Base-by-base conservation (phyloP, 371 early-diverging fungal genomes). In the Mucor piriformis region DNA sequence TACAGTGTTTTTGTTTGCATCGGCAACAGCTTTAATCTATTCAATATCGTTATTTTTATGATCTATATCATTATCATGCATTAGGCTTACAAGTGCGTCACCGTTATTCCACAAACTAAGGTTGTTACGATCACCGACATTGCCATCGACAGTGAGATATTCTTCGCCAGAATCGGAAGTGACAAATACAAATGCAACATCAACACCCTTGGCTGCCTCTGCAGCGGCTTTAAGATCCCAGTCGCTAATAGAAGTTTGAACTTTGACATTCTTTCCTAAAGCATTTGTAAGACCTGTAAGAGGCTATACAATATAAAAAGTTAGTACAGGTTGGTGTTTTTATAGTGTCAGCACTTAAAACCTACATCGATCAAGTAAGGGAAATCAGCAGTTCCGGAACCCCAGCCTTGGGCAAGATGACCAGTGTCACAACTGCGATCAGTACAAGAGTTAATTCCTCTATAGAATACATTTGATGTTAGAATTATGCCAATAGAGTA, bases 391-490 rank as follows among this genome's bases (percentile, higher is more conserved):
- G 85, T 79, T 48, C 88, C 88, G 48, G 82, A 81, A 4, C 88
- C 88, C 86, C 87, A 85, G 18, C 87, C 87, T 62, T 80, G 74
- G 35, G 86, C 84, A n/a, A 88, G 62, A 11, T 79, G 81, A 13
- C 85, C 86, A 16, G 35, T 50, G 29, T 48, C 63, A 51, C 73
- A 74, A 15, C 71, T 69, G 23, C 65, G 69, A 55, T 73, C 70
- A 23, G 34, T 34, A 21, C 75, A 74, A 13, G 38, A 37, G 38
- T 10, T 2, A 27, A 8, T 11, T 11, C 38, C 57, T 4, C 29
- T 29, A 29, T 8, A 29, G 4, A 29, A 29, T 29, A 29, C n/a
- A 8, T 29, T 6, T 29, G 8, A 29, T 29, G 29, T 29, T 8
- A 29, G 29, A 29, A 29, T 8, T 29, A 29, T 29, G 8, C 8